Percentiles rank a stretch among this genome's conserved stretches.
Evolutionary conservation across 2,329 filamentous ascomycete species (phyloP).

Genomic region (Neofusicoccum laricinum): DNA sequence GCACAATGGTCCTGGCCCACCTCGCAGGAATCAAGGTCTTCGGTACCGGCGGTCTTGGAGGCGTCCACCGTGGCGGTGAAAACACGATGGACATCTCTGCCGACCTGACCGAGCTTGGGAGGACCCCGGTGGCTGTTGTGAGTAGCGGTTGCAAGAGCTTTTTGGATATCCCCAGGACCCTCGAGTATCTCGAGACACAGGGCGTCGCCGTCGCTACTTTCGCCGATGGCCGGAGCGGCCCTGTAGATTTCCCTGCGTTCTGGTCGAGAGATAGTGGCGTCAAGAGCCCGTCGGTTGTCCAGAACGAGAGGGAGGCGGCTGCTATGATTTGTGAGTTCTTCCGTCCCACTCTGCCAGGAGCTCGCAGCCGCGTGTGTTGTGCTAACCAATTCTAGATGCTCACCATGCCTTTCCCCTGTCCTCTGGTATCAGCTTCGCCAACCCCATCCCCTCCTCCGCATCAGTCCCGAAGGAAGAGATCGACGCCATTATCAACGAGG

Average conservation of each 20-base stretch:
- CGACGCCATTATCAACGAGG: slow-evolving; percentile 39
- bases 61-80: slow-evolving; percentile 87
- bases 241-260: slow-evolving; percentile 87
- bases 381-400: slow-evolving; percentile 51
- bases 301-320: slow-evolving; percentile 77
- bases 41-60: slow-evolving; percentile 90
- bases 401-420: slow-evolving; percentile 70
- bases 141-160: slow-evolving; percentile 95
- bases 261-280: slow-evolving; percentile 85
- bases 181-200: slow-evolving; percentile 74
- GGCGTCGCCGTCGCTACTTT: slow-evolving; percentile 86
- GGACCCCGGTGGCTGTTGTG: slow-evolving; percentile 83
- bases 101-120: slow-evolving; percentile 88
- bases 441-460: slow-evolving; percentile 71
- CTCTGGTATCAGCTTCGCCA: slow-evolving; percentile 83
- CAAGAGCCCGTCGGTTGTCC: slow-evolving; percentile 71
- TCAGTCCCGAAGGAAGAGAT: slow-evolving; percentile 62
- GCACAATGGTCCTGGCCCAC: slow-evolving; percentile 85
- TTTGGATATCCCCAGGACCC: slow-evolving; percentile 82
- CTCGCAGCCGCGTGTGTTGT: background rate
- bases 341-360: too few relatives aligned
- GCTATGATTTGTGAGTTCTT: slow-evolving; percentile 68
- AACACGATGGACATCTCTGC: slow-evolving; percentile 89
- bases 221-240: slow-evolving; percentile 69
- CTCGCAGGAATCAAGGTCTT: slow-evolving; percentile 89